Evolutionary conservation across 495 filamentous ascomycete genomes (phyloP), one percentile per base, ranked within the genome.

Genomic region (Sporormia fimetaria): DNA sequence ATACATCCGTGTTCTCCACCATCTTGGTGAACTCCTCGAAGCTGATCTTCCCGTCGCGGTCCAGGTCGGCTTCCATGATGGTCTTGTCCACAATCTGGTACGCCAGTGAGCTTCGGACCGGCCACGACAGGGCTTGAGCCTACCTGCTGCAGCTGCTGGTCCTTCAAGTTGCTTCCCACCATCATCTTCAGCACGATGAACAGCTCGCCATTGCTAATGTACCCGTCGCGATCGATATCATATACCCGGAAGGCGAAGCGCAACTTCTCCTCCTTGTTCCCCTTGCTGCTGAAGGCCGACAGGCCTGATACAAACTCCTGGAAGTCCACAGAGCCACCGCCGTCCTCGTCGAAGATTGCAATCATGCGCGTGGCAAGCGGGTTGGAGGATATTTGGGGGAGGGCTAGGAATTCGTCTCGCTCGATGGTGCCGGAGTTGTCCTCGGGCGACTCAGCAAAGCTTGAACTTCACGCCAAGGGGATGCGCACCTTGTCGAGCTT

Each of bases 151-250:
- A 99, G 66, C 65, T 99, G 90, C 65, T 93, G 80, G 59, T 99
- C 92, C 74, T 99, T 99, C 57, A 99, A 66, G 65, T 99, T 99
- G 67, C 86, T 95, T 31, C 90, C 90, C 47, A 99, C 90, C 90
- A 99, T 99, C 90, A 99, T 99, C 78, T 99, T 99, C 49, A 99
- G 69, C 56, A 99, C 90, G 57, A 99, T 95, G 62, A 96, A 99
- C 29, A 99, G 70, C 68, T 99, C 90, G 45, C 90, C 90, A 64
- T 99, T 99, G 66, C 83, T 90, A 54, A 99, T 99, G 63, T 83
- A 99, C 4, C 92, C 90, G 66, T 99, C 90, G 21, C 90, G 80
- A 67, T 99, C 90, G 51, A 99, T 96, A 61, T 99, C 90, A 68
- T 99, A 99, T 33, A 99, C 90, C 63, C 94, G 92, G 75, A 99